These are phyloP conservation scores for Amphirosellinia nigrospora DNA, from an alignment of 495 filamentous ascomycete genomes.

Conservation along the genomic window DNA sequence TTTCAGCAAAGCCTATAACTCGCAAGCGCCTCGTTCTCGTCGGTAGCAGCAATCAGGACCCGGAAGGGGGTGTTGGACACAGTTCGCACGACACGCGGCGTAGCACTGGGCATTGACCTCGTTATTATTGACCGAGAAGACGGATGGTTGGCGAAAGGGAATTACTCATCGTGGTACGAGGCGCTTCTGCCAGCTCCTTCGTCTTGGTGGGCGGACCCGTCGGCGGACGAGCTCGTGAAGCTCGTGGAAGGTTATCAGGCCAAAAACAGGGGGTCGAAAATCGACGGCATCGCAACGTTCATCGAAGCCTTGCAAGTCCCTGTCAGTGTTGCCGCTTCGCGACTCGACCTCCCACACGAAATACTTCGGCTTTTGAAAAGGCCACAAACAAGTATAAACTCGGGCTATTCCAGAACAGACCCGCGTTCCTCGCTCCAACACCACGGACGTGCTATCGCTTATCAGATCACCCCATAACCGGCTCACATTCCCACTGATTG, in stretches of 20 bases:
- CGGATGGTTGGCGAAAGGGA: constrained; percentile 52
- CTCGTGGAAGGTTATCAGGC: constrained; percentile 37
- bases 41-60: constrained; percentile 45
- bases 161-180: constrained; percentile 46
- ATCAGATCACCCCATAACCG: constrained; percentile 14
- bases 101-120: constrained; percentile 50
- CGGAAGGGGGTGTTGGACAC: constrained; percentile 42
- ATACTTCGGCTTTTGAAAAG: constrained; percentile 45
- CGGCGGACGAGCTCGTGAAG: constrained; percentile 42
- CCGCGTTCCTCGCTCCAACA: constrained; percentile 28
- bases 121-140: constrained; percentile 54
- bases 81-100: constrained; percentile 44
- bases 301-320: constrained; percentile 48
- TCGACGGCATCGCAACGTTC: constrained; percentile 49
- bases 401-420: constrained; percentile 44
- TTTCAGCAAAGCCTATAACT: constrained; percentile 30
- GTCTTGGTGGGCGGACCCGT: constrained; percentile 36
- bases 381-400: constrained; percentile 53
- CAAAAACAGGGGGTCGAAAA: constrained; percentile 27
- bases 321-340: constrained; percentile 41
- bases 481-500: constrained; percentile 48
- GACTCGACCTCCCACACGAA: constrained; percentile 42
- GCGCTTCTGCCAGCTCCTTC: constrained; percentile 32
- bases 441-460: constrained; percentile 31
- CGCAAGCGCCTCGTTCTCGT: constrained; percentile 46